Evolutionary conservation across 139 green algal genomes (phyloP).

Genomic region (Chlamydomonas sp.): DNA sequence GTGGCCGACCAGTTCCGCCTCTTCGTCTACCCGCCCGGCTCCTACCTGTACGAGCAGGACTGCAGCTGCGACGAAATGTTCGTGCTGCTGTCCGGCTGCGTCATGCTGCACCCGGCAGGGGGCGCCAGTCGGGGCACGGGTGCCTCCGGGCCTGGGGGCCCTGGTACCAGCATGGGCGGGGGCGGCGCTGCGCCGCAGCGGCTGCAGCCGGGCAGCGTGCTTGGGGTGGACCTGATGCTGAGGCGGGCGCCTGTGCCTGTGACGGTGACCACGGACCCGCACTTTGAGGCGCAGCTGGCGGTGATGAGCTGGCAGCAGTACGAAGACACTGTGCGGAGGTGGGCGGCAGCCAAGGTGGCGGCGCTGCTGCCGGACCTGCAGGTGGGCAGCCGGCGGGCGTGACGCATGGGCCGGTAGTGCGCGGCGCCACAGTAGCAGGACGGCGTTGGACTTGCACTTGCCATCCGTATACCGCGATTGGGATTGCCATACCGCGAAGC

Average conservation of each 20-base stretch:
- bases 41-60: constrained; percentile 33
- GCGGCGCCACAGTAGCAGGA: too few species aligned
- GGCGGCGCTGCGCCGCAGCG: neutral
- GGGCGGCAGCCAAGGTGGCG: constrained; percentile 30
- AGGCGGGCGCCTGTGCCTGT: neutral
- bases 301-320: constrained; percentile 37
- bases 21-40: constrained; percentile 39
- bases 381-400: neutral
- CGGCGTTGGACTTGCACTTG: too few species aligned
- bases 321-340: constrained; percentile 17
- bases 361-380: constrained; percentile 36
- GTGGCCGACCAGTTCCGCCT: constrained; percentile 25
- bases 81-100: constrained; percentile 31
- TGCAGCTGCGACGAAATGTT: constrained; percentile 35
- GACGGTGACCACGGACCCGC: constrained; percentile 37
- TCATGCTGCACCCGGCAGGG: constrained; percentile 30
- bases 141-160: too few species aligned
- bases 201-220: constrained; percentile 34
- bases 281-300: constrained; percentile 47
- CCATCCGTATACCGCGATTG: too few species aligned
- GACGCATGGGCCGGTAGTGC: too few species aligned
- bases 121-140: too few species aligned
- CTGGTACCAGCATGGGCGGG: too few species aligned
- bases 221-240: constrained; percentile 38
- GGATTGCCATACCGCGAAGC: too few species aligned